Conservation (phyloP, 2,329 filamentous ascomycete species). For the Venturia asperata region DNA sequence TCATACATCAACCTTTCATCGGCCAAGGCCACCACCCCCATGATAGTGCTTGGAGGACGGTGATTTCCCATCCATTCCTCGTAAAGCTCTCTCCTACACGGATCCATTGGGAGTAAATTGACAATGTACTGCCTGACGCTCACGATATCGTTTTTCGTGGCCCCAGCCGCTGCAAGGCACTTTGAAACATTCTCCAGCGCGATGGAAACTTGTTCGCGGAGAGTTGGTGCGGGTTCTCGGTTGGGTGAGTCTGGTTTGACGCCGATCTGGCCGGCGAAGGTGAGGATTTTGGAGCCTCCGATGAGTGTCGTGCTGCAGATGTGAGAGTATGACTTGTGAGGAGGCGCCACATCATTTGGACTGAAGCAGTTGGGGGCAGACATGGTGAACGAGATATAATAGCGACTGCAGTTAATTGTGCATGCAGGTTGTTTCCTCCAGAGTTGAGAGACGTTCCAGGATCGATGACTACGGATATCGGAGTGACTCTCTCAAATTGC, state of each 20-base stretch:
- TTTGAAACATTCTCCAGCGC: slow-evolving; percentile 23
- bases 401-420: no score
- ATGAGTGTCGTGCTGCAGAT: not conserved
- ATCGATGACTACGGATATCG: no score
- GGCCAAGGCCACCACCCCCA: not conserved
- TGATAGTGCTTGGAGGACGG: not conserved
- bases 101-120: slow-evolving; percentile 4
- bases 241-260: slow-evolving; percentile 8
- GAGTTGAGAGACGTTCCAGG: no score
- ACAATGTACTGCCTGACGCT: slow-evolving; percentile 24
- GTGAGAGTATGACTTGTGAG: slow-evolving; percentile 1
- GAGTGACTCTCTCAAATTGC: no score
- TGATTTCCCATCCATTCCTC: slow-evolving; percentile 7
- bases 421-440: no score
- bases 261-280: slow-evolving; percentile 24
- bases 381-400: not conserved
- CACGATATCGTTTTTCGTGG: slow-evolving; percentile 23
- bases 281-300: slow-evolving; percentile 20
- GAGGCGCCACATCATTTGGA: slow-evolving; percentile 1
- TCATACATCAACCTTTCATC: not conserved
- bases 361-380: not conserved
- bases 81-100: slow-evolving; percentile 5
- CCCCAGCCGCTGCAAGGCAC: slow-evolving; percentile 21
- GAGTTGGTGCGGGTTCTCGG: not conserved
- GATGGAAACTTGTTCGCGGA: slow-evolving; percentile 20